Evolutionary conservation across 345 rosid genomes (phyloP).

Genomic region (Sisymbrium altissimum): DNA sequence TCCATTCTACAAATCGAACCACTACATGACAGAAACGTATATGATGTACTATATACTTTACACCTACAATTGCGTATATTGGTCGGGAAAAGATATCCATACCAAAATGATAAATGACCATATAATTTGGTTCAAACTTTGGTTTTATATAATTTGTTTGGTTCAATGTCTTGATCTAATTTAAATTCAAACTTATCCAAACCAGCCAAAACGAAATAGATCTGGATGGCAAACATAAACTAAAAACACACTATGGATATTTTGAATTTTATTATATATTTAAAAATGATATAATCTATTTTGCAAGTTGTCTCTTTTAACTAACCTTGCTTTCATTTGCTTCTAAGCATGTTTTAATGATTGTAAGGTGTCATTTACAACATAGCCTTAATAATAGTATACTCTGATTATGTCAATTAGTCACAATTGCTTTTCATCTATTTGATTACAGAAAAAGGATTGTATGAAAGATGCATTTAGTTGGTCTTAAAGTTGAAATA

Average conservation of each 20-base stretch:
- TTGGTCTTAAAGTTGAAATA: not conserved
- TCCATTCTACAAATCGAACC: constrained; percentile 19
- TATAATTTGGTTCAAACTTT: not conserved
- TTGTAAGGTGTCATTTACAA: constrained; percentile 37
- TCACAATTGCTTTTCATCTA: not conserved
- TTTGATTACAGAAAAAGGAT: not conserved
- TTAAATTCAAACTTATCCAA: not conserved
- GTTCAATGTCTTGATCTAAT: not conserved
- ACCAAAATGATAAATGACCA: not conserved
- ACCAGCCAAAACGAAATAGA: not conserved
- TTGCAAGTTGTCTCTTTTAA: not conserved
- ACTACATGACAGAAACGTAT: constrained; percentile 13
- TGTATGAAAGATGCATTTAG: not conserved
- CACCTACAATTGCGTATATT: not conserved
- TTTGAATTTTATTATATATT: not conserved
- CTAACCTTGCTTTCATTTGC: constrained; percentile 47
- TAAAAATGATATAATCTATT: not conserved
- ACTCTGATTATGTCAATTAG: not conserved
- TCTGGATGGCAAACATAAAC: not conserved
- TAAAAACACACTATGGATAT: not conserved
- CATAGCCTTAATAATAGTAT: not conserved
- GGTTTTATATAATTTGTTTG: not conserved
- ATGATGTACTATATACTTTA: not conserved
- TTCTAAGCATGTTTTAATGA: constrained; percentile 92
- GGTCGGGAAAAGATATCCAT: not conserved